Evolutionary conservation across 768 basidiomycete genomes (phyloP).

Genomic region (Boletales sp.): DNA sequence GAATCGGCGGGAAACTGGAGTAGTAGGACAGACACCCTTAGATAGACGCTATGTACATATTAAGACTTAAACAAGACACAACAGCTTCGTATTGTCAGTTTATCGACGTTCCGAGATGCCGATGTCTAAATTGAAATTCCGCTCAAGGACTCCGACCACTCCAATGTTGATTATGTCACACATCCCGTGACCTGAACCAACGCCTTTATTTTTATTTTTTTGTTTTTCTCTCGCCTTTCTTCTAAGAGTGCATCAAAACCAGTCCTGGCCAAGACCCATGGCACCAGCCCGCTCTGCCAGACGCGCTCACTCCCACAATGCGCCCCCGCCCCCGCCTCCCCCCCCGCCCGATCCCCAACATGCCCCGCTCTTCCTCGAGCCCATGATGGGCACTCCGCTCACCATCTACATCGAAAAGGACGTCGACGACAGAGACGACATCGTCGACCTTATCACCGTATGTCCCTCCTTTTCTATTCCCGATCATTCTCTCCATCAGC

Average conservation of each 20-base stretch:
- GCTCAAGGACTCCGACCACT: slow-evolving; percentile 30
- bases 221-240: slow-evolving; percentile 17
- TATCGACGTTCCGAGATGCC: slow-evolving; percentile 6
- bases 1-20: too few relatives aligned
- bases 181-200: too few relatives aligned
- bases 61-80: slow-evolving; percentile 21
- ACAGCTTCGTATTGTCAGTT: slow-evolving; percentile 6
- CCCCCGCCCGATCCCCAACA: slow-evolving; percentile 34
- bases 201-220: too few relatives aligned
- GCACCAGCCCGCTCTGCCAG: slow-evolving; percentile 69
- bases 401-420: slow-evolving; percentile 79
- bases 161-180: background rate
- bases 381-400: slow-evolving; percentile 75
- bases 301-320: slow-evolving; percentile 40
- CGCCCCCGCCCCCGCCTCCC: slow-evolving; percentile 22
- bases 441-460: slow-evolving; percentile 66
- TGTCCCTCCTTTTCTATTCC: slow-evolving; percentile 27
- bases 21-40: too few relatives aligned
- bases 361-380: slow-evolving; percentile 68
- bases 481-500: slow-evolving; percentile 6
- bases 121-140: slow-evolving; percentile 14
- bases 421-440: slow-evolving; percentile 61
- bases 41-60: too few relatives aligned
- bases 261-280: slow-evolving; percentile 62
- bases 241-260: slow-evolving; percentile 17